Evolutionary conservation across 495 filamentous ascomycete genomes (phyloP).

Genomic region (Neurospora tetraspora): DNA sequence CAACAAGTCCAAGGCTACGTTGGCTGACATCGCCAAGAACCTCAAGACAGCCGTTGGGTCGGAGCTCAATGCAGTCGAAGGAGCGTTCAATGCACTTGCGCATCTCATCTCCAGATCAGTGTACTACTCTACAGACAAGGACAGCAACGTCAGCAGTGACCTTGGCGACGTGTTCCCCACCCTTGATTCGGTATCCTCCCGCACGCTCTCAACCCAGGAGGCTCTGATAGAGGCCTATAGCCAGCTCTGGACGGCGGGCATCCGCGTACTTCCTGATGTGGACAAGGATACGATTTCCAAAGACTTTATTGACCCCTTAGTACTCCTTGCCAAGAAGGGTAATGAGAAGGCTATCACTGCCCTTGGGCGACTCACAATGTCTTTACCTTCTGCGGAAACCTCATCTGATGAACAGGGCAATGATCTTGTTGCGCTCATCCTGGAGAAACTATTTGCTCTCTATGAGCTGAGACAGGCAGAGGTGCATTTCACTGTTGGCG

Average conservation of each 20-base stretch:
- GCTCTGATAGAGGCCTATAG: conserved; percentile 54
- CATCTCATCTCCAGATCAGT: conserved; percentile 18
- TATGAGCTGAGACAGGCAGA: conserved; percentile 79
- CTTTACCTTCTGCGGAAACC: conserved; percentile 24
- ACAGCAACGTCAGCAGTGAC: neutral
- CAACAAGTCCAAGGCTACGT: neutral
- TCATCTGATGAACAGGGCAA: conserved; percentile 7
- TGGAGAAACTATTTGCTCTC: conserved; percentile 56
- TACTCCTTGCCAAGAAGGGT: conserved; percentile 60
- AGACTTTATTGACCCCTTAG: conserved; percentile 47
- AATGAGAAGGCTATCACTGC: conserved; percentile 70
- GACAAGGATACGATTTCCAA: conserved; percentile 3
- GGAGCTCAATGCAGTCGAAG: conserved; percentile 28
- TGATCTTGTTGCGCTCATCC: conserved; percentile 33
- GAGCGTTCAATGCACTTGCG: conserved; percentile 20
- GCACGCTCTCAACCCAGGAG: conserved; percentile 22
- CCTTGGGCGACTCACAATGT: conserved; percentile 56
- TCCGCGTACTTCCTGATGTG: conserved; percentile 11
- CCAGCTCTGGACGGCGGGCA: conserved; percentile 62
- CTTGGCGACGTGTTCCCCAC: conserved; percentile 12
- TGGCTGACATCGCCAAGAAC: conserved; percentile 12
- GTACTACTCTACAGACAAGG: conserved; percentile 12
- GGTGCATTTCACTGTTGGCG: conserved; percentile 79
- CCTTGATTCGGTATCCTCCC: conserved; percentile 10
- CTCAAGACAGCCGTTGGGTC: conserved; percentile 21